Evolutionary conservation across 2,329 filamentous ascomycete genomes (phyloP).

Genomic region (Colletotrichum lindemuthianum): DNA sequence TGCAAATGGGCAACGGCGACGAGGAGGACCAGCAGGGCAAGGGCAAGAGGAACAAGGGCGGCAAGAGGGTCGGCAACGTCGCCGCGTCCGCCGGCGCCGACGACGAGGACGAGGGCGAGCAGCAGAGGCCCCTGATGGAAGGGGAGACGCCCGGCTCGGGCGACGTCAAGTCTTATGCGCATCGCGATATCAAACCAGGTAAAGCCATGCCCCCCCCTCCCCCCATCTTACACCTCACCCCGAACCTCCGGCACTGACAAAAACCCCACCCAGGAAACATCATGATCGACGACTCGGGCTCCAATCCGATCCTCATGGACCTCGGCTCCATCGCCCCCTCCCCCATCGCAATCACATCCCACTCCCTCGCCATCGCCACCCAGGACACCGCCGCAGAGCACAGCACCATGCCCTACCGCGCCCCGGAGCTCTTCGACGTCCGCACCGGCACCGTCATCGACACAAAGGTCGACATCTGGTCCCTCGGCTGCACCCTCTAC

Average conservation of each 20-base stretch:
- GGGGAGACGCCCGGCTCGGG: conserved; percentile 78
- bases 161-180: conserved; percentile 83
- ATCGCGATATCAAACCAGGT: conserved; percentile 98
- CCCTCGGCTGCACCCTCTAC: conserved; percentile 95
- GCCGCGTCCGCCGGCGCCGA: conserved; percentile 58
- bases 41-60: conserved; percentile 45
- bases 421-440: conserved; percentile 97
- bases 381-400: conserved; percentile 97
- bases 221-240: background rate
- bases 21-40: conserved; percentile 51
- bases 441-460: conserved; percentile 93
- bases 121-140: conserved; percentile 86
- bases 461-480: conserved; percentile 98
- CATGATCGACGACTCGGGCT: conserved; percentile 95
- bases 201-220: conserved; percentile 43
- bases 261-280: conserved; percentile 75
- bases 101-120: conserved; percentile 76
- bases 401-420: conserved; percentile 98
- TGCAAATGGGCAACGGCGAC: conserved; percentile 60
- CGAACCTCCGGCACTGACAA: conserved; percentile 4
- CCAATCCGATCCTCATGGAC: conserved; percentile 94
- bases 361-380: conserved; percentile 88
- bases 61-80: conserved; percentile 40
- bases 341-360: conserved; percentile 88
- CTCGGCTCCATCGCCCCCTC: conserved; percentile 90